Conservation (phyloP, 176 grass and related monocot species). For the Oryza glaberrima region DNA sequence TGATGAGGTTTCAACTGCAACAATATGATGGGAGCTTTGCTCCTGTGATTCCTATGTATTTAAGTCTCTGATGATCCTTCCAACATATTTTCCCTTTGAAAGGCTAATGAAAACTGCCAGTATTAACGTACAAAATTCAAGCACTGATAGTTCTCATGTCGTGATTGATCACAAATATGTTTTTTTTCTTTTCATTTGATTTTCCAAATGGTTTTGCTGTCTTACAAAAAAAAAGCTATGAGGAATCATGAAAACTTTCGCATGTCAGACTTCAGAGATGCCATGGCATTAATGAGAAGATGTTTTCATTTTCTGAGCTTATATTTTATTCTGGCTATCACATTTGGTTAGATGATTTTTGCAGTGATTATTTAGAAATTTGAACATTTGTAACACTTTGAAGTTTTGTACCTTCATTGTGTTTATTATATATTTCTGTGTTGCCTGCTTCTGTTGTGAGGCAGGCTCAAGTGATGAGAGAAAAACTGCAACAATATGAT, state of each 20-base stretch:
- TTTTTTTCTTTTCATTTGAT: too few relatives aligned
- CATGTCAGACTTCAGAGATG: slow-evolving; percentile 61
- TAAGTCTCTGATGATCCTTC: background rate
- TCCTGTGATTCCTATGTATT: background rate
- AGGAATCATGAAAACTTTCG: slow-evolving; percentile 33
- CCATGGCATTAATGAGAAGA: slow-evolving; percentile 56
- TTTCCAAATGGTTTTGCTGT: rapidly evolving
- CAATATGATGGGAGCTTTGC: background rate
- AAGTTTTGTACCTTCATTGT: background rate
- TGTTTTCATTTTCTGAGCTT: slow-evolving; percentile 38
- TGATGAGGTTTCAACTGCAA: background rate
- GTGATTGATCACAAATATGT: too few relatives aligned
- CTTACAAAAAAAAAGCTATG: background rate
- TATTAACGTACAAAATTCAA: too few relatives aligned
- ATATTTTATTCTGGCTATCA: background rate
- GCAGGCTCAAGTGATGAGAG: slow-evolving; percentile 32
- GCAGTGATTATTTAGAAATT: background rate
- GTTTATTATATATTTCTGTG: background rate
- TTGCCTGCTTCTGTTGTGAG: background rate
- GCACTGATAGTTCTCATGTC: background rate
- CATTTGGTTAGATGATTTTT: too few relatives aligned
- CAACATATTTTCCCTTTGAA: background rate
- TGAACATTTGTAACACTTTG: background rate
- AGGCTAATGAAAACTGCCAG: background rate
- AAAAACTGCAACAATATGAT: slow-evolving; percentile 54